Evolutionary conservation across 768 basidiomycete species (phyloP), one percentile per base, ranked within the genome.

Genomic region (Suillus placidus): DNA sequence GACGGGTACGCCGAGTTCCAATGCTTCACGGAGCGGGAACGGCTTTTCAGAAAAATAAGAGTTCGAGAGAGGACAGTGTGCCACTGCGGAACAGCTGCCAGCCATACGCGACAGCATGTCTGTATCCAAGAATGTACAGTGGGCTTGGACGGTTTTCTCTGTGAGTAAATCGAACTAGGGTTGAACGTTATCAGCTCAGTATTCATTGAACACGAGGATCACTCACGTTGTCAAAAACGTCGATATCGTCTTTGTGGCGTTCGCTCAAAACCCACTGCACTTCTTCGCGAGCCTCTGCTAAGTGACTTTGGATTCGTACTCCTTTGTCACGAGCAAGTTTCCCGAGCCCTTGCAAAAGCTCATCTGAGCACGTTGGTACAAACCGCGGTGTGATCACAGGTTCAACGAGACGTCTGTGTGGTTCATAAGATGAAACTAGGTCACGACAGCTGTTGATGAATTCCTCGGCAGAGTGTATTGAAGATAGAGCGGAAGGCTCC

Each of bases 361-460:
- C 86, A 60, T 91, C 81, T 2, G 92, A 90, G 73, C 94, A 96
- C 0, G 94, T 94, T 1, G 95, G 95, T 3, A 96, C 89, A 68
- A 96, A 97, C 20, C 95, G 87, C 0, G 95, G 95, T 0, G 95
- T 95, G 63, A 97, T 76, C 12, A 96, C 92, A 1, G 95, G 95
- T 64, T 91, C 85, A 5, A 95, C 84, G 10, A 93, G 81, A 12
- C 83, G 81, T 52, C 74, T 71, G 68, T 87, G 82, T 3, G 72
- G 57, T 0, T 83, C 83, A 1, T 87, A 73, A 26, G 77, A 64
- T 6, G 79, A 70, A 6, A 80, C 77, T 10, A 85, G 73, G 1
- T 76, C 71, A 34, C 72, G 75, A 61, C 91, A 89, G 30, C 74
- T 76, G 4, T 80, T 72, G 52, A 90, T 83, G 69, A 95, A 96